Evolutionary conservation across 768 basidiomycete species (phyloP).

Genomic region (Boletus speciosus): DNA sequence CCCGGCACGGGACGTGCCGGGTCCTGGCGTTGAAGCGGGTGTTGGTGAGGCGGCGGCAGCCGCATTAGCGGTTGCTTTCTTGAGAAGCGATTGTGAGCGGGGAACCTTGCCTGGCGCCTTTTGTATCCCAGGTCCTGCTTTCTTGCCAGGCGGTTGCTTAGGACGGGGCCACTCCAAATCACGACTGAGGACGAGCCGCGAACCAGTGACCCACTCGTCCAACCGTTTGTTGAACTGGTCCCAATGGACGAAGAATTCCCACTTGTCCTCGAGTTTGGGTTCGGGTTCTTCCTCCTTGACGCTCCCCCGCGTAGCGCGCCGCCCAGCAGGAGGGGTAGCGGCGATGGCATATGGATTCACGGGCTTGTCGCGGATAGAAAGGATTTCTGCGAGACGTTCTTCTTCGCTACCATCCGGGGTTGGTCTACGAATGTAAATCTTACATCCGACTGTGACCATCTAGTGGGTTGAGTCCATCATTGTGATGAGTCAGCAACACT

Average conservation of each 20-base stretch:
- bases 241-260: constrained; percentile 98
- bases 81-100: constrained; percentile 57
- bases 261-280: constrained; percentile 66
- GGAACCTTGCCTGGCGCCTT: constrained; percentile 65
- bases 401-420: constrained; percentile 71
- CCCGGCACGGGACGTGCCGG: constrained; percentile 31
- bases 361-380: constrained; percentile 90
- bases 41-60: constrained; percentile 61
- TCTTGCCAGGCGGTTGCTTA: constrained; percentile 60
- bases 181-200: constrained; percentile 75
- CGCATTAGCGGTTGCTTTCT: constrained; percentile 67
- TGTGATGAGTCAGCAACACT: constrained; percentile 35
- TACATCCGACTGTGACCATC: constrained; percentile 92
- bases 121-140: constrained; percentile 39
- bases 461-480: constrained; percentile 25
- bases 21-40: constrained; percentile 45
- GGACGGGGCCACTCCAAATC: constrained; percentile 98
- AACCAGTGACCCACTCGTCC: constrained; percentile 94
- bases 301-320: constrained; percentile 39
- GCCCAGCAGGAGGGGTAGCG: constrained; percentile 11
- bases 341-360: constrained; percentile 49
- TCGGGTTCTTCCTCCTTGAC: constrained; percentile 48
- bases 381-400: constrained; percentile 92
- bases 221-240: constrained; percentile 98
- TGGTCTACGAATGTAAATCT: constrained; percentile 86